These are phyloP conservation scores for Emmonsia crescens DNA, from an alignment of 2,329 filamentous ascomycete genomes.

Conservation along the genomic window DNA sequence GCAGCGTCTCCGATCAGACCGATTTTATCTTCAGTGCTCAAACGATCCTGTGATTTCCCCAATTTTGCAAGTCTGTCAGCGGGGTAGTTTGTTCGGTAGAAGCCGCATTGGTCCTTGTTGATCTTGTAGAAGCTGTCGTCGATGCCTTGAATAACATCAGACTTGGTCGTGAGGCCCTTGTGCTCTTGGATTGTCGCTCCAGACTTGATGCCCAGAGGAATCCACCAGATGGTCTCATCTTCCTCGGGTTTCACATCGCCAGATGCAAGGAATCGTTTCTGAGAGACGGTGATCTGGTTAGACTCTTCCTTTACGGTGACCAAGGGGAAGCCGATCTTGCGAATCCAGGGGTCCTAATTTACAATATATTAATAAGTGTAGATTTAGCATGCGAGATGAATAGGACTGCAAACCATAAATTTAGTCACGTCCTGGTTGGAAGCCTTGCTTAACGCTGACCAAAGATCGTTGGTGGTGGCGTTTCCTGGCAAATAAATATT, in stretches of 20 bases:
- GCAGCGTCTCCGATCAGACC: slow-evolving; percentile 82
- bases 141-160: slow-evolving; percentile 55
- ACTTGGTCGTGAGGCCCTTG: slow-evolving; percentile 62
- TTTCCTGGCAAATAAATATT: slow-evolving; percentile 39
- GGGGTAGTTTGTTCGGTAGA: slow-evolving; percentile 89
- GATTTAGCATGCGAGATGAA: background rate
- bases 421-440: slow-evolving; percentile 76
- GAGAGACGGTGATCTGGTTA: slow-evolving; percentile 56
- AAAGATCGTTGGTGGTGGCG: slow-evolving; percentile 83
- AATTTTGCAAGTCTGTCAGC: slow-evolving; percentile 72
- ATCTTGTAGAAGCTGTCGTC: slow-evolving; percentile 83
- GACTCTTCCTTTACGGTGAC: slow-evolving; percentile 75
- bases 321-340: slow-evolving; percentile 88
- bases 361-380: slow-evolving; percentile 1
- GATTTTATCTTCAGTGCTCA: slow-evolving; percentile 84
- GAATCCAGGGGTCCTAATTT: slow-evolving; percentile 67
- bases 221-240: slow-evolving; percentile 89
- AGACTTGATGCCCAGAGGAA: slow-evolving; percentile 76
- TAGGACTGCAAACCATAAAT: slow-evolving; percentile 54
- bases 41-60: slow-evolving; percentile 60
- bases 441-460: slow-evolving; percentile 75
- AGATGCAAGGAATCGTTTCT: slow-evolving; percentile 81
- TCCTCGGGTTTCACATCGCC: slow-evolving; percentile 87
- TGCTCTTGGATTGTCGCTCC: slow-evolving; percentile 55
- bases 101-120: slow-evolving; percentile 80